A percentile compares a stretch with the other conserved stretches of the same genome.
These are phyloP conservation scores for Ulmus americana DNA, from an alignment of 331 rosid species.

Conservation along the genomic window DNA sequence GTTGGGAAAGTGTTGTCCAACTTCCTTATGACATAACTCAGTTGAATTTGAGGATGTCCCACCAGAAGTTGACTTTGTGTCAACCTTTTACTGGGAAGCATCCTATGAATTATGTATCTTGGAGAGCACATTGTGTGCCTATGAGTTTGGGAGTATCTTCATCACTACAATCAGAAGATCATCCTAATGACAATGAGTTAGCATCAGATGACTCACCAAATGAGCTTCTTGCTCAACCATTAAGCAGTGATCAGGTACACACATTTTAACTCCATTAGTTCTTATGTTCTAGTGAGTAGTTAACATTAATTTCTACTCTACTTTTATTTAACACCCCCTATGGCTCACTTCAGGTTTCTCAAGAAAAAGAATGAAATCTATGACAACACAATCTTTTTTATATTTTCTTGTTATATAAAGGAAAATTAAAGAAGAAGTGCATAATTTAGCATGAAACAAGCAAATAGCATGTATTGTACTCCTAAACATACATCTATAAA, in stretches of 20 bases:
- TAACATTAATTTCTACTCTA: too few relatives aligned
- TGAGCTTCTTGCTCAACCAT: slow-evolving; percentile 45
- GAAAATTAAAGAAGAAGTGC: too few relatives aligned
- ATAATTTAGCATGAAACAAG: too few relatives aligned
- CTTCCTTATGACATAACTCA: slow-evolving; percentile 22
- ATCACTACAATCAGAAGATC: slow-evolving; percentile 29
- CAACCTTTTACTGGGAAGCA: slow-evolving; percentile 27
- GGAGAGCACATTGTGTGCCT: slow-evolving; percentile 34
- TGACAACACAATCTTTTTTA: too few relatives aligned
- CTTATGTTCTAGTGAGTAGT: background rate
- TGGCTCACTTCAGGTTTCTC: too few relatives aligned
- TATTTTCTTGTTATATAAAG: too few relatives aligned
- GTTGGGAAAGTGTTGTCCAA: slow-evolving; percentile 35
- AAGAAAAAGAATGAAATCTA: too few relatives aligned
- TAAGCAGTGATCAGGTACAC: slow-evolving; percentile 54
- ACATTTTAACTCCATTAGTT: slow-evolving; percentile 2
- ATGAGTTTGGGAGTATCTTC: slow-evolving; percentile 48
- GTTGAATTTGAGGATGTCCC: slow-evolving; percentile 27
- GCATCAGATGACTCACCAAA: slow-evolving; percentile 30
- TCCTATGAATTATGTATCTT: slow-evolving; percentile 25
- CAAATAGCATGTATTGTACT: too few relatives aligned
- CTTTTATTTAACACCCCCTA: too few relatives aligned
- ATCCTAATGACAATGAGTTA: slow-evolving; percentile 26
- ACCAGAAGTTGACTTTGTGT: slow-evolving; percentile 36
- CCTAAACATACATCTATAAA: too few relatives aligned